Conservation (phyloP, 2,329 filamentous ascomycete species). For the Cylindrodendrum hubeiense region DNA sequence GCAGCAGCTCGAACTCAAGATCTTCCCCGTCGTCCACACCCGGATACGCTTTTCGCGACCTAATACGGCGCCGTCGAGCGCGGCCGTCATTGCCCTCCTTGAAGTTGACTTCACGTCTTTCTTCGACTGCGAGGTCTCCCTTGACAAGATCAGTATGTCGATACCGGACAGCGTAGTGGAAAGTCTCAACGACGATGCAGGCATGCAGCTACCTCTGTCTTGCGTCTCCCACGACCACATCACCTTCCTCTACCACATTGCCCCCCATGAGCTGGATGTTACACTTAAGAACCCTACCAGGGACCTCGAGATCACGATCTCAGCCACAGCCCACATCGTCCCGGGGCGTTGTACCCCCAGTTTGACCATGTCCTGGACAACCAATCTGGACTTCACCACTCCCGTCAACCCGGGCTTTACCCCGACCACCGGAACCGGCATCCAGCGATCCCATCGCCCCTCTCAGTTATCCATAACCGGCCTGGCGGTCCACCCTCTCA, state of each 20-base stretch:
- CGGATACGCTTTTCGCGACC: conserved; percentile 79
- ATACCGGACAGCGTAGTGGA: conserved; percentile 71
- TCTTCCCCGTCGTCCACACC: conserved; percentile 78
- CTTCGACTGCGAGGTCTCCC: conserved; percentile 73
- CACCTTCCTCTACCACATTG: conserved; percentile 78
- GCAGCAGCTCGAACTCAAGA: conserved; percentile 71
- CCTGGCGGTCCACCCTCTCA: conserved; percentile 66
- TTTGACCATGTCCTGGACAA: conserved; percentile 76
- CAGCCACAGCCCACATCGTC: conserved; percentile 68
- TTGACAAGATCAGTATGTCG: conserved; percentile 69
- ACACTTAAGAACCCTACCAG: conserved; percentile 60
- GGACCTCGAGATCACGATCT: conserved; percentile 71
- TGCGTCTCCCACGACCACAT: conserved; percentile 81
- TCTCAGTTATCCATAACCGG: conserved; percentile 73
- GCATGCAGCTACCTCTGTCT: conserved; percentile 65
- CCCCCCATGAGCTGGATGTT: conserved; percentile 62
- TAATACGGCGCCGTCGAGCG: conserved; percentile 67
- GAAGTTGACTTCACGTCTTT: conserved; percentile 81
- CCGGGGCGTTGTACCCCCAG: conserved; percentile 70
- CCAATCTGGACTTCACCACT: conserved; percentile 76
- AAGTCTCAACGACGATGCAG: conserved; percentile 65
- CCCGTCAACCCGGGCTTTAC: conserved; percentile 75
- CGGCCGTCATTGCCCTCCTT: conserved; percentile 76
- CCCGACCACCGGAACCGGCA: conserved; percentile 64
- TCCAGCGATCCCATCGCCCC: conserved; percentile 71